Evolutionary conservation across 495 filamentous ascomycete species (phyloP).

Genomic region (Letharia columbiana): DNA sequence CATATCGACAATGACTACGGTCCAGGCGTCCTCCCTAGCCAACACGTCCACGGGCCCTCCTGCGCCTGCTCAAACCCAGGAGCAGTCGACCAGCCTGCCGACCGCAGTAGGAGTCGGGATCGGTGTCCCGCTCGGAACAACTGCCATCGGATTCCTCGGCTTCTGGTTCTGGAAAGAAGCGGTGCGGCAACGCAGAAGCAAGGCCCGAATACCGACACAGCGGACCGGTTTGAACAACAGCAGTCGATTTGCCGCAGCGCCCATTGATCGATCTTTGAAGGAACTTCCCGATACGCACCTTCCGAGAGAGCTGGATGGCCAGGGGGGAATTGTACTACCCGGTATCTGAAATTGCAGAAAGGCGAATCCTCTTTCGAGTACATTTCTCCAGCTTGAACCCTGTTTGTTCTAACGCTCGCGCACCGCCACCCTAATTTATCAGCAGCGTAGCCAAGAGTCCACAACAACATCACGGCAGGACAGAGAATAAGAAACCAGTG

Average conservation of each 20-base stretch:
- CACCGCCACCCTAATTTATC: too few relatives aligned
- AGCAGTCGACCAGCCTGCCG: background rate
- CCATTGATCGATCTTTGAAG: rapidly evolving
- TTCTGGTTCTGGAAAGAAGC: background rate
- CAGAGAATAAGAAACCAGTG: too few relatives aligned
- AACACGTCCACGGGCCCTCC: background rate
- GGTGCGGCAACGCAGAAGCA: too few relatives aligned
- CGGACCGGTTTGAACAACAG: too few relatives aligned
- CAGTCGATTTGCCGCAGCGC: background rate
- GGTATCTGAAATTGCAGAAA: background rate
- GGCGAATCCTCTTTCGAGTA: background rate
- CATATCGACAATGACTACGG: background rate
- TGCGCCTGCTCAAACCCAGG: background rate
- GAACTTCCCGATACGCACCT: constrained; percentile 3
- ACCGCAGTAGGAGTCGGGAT: too few relatives aligned
- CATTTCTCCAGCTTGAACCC: too few relatives aligned
- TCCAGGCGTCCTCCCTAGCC: background rate
- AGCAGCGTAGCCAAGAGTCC: too few relatives aligned
- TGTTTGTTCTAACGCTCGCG: too few relatives aligned
- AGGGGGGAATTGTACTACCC: background rate
- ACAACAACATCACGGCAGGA: too few relatives aligned
- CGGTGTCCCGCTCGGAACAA: too few relatives aligned
- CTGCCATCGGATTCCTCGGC: too few relatives aligned
- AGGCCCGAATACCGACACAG: too few relatives aligned
- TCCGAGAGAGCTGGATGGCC: constrained; percentile 1